phyloP scores from a whole-genome alignment of 1,284 basidiomycete species.

The Puccinia coronata region DNA sequence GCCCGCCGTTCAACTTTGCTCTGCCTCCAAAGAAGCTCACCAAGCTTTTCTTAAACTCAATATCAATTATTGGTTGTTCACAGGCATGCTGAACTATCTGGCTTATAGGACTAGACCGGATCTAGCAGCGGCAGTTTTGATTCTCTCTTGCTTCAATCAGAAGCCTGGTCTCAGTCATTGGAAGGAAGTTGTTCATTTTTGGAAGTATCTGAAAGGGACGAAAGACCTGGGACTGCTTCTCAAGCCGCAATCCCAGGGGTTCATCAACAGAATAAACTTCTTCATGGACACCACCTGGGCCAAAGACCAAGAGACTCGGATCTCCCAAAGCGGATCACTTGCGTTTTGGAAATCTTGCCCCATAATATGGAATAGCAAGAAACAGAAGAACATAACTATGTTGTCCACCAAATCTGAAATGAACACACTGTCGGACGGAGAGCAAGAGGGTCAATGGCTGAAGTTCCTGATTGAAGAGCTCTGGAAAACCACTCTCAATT shows the following conservation, averaged over 20 bases:
- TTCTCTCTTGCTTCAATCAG: background rate
- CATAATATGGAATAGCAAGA: background rate
- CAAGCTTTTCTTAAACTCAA: background rate
- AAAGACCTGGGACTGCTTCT: background rate
- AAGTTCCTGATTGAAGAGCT: background rate
- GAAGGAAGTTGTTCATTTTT: background rate
- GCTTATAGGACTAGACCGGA: background rate
- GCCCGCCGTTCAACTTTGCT: background rate
- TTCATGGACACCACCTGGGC: background rate
- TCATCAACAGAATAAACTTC: background rate
- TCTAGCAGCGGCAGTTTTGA: background rate
- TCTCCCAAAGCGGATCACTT: background rate
- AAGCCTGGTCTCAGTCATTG: constrained; percentile 7
- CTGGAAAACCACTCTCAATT: background rate
- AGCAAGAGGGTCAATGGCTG: background rate
- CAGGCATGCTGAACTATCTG: background rate
- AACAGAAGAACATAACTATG: background rate
- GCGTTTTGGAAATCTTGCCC: background rate
- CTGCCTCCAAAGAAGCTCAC: background rate
- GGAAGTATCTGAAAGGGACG: constrained; percentile 6
- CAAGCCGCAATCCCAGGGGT: background rate
- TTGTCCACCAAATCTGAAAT: background rate
- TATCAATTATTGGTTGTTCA: background rate
- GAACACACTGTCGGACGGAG: background rate
- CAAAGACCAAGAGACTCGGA: background rate